Evolutionary conservation across 805 yeast species (phyloP).

Genomic region (Nematodospora valgi): DNA sequence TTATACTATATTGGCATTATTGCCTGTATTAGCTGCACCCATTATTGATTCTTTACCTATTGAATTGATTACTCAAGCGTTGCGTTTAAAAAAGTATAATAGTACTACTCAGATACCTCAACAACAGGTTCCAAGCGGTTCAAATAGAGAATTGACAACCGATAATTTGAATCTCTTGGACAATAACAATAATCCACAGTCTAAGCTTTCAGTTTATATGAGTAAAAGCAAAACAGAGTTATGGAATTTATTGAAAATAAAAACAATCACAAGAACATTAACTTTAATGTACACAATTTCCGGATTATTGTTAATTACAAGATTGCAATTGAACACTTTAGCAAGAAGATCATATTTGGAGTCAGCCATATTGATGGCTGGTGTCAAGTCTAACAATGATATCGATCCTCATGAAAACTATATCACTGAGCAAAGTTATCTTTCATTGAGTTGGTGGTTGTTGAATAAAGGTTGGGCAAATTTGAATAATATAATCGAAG

Average conservation of each 20-base stretch:
- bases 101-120: constrained; percentile 1
- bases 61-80: constrained; percentile 66
- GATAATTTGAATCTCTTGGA: constrained; percentile 38
- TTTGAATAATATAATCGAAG: constrained; percentile 51
- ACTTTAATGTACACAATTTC: constrained; percentile 68
- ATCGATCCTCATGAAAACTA: constrained; percentile 37
- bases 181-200: constrained; percentile 16
- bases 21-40: constrained; percentile 71
- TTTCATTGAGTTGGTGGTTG: constrained; percentile 92
- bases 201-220: constrained; percentile 17
- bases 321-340: constrained; percentile 81
- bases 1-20: constrained; percentile 75
- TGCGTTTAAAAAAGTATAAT: constrained; percentile 55
- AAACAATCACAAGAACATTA: constrained; percentile 69
- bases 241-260: constrained; percentile 79
- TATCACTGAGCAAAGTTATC: constrained; percentile 72
- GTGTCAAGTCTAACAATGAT: constrained; percentile 27
- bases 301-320: constrained; percentile 69
- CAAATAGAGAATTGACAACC: constrained; percentile 26
- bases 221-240: constrained; percentile 46
- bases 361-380: constrained; percentile 70
- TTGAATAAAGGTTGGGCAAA: constrained; percentile 79
- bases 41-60: constrained; percentile 62
- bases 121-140: not conserved
- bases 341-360: constrained; percentile 85